These are phyloP conservation scores for Chlorociboria aeruginascens DNA, from an alignment of 495 filamentous ascomycete species.

Conservation along the genomic window DNA sequence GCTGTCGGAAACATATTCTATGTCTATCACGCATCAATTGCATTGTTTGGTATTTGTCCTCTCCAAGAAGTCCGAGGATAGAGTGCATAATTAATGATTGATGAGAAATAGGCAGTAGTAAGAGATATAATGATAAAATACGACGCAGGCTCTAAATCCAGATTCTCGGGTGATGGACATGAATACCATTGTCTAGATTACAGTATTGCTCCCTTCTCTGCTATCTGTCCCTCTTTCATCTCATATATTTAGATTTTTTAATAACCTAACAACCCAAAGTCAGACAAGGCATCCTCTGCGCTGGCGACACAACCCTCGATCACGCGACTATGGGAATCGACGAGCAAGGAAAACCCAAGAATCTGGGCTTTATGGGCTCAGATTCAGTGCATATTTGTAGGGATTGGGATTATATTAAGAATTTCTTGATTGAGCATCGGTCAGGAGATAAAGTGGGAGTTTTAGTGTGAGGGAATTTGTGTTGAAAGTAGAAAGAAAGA, in stretches of 20 bases:
- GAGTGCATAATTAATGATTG: background rate
- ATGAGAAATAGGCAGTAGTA: constrained; percentile 11
- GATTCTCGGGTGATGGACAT: constrained; percentile 22
- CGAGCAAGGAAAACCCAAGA: constrained; percentile 11
- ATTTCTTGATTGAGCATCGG: constrained; percentile 12
- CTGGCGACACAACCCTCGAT: constrained; percentile 23
- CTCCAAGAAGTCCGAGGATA: background rate
- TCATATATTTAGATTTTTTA: background rate
- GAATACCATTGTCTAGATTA: constrained; percentile 25
- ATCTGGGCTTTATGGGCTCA: constrained; percentile 19
- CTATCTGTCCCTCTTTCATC: background rate
- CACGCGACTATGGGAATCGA: constrained; percentile 14
- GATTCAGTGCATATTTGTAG: constrained; percentile 21
- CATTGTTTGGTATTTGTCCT: constrained; percentile 16
- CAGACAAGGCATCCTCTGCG: constrained; percentile 21
- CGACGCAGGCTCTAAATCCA: constrained; percentile 17
- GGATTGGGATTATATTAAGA: constrained; percentile 21
- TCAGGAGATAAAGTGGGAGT: constrained; percentile 14
- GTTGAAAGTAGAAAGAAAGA: background rate
- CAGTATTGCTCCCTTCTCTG: constrained; percentile 3
- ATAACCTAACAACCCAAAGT: constrained; percentile 4
- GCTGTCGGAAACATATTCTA: constrained; percentile 19
- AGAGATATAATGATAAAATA: constrained; percentile 22
- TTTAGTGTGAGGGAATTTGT: background rate
- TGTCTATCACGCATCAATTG: constrained; percentile 21